Percentiles rank a stretch among this genome's conserved stretches.
These are phyloP conservation scores for Hypoxylon sp. DNA, from an alignment of 2,329 filamentous ascomycete genomes.

Conservation along the genomic window DNA sequence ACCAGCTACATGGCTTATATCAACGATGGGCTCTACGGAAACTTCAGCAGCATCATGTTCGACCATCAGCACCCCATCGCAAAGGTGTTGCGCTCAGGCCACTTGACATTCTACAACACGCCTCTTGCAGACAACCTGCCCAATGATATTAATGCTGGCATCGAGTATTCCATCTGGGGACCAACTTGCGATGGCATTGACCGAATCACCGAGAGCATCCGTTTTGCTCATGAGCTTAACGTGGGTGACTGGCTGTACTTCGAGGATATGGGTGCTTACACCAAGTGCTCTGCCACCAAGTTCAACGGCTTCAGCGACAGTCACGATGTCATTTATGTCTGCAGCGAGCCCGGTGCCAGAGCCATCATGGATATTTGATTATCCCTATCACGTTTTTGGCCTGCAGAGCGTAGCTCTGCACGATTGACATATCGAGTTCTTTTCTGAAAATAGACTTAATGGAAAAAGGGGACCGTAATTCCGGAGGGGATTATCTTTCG, in stretches of 20 bases:
- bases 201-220: constrained; percentile 84
- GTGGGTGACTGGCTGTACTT: constrained; percentile 99
- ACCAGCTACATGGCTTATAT: constrained; percentile 96
- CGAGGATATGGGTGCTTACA: constrained; percentile 98
- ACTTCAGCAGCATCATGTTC: constrained; percentile 99
- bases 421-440: constrained; percentile 1
- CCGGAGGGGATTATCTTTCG: constrained; percentile 16
- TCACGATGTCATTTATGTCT: constrained; percentile 94
- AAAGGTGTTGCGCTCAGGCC: constrained; percentile 74
- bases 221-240: constrained; percentile 79
- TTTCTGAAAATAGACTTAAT: constrained; percentile 25
- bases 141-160: constrained; percentile 55
- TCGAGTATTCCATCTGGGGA: constrained; percentile 96
- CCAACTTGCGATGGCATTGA: constrained; percentile 98
- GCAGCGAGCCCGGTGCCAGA: constrained; percentile 86
- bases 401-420: neutral
- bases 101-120: constrained; percentile 67
- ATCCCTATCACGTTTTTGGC: neutral
- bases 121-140: constrained; percentile 57
- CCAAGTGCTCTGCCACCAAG: constrained; percentile 94
- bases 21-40: constrained; percentile 97
- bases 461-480: no score
- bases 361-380: constrained; percentile 67
- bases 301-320: constrained; percentile 97
- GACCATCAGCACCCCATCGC: constrained; percentile 94